These are phyloP conservation scores for Termitomyces sp. DNA, from an alignment of 768 basidiomycete species.

Conservation along the genomic window DNA sequence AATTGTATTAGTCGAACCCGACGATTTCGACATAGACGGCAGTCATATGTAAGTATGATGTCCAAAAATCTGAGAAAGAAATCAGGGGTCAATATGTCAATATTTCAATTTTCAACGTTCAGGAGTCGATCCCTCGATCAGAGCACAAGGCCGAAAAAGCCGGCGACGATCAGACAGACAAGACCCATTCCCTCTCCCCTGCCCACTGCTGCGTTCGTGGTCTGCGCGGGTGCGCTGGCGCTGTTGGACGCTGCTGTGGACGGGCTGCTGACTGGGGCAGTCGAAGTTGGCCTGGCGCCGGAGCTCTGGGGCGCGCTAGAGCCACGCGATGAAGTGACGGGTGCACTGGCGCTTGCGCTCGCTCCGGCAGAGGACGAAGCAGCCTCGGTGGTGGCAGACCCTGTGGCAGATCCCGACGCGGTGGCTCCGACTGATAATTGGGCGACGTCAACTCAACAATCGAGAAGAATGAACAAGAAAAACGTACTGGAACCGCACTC, in stretches of 20 bases:
- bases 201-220: conserved; percentile 8
- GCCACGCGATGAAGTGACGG: background rate
- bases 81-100: background rate
- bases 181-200: conserved; percentile 1
- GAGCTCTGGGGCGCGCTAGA: background rate
- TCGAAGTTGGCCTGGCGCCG: background rate
- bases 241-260: background rate
- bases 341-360: background rate
- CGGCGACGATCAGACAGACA: background rate
- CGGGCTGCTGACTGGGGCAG: background rate
- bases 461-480: background rate
- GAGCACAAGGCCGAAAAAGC: conserved; percentile 13
- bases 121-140: background rate
- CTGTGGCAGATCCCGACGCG: background rate
- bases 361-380: background rate
- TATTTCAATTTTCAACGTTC: background rate
- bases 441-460: background rate
- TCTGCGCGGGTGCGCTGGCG: background rate
- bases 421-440: background rate
- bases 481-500: conserved; percentile 13
- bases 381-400: background rate
- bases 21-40: background rate
- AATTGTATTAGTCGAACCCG: background rate
- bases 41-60: background rate
- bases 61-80: background rate